These are phyloP conservation scores for Amauroascus verrucosus DNA, from an alignment of 2,329 filamentous ascomycete species.

Conservation along the genomic window DNA sequence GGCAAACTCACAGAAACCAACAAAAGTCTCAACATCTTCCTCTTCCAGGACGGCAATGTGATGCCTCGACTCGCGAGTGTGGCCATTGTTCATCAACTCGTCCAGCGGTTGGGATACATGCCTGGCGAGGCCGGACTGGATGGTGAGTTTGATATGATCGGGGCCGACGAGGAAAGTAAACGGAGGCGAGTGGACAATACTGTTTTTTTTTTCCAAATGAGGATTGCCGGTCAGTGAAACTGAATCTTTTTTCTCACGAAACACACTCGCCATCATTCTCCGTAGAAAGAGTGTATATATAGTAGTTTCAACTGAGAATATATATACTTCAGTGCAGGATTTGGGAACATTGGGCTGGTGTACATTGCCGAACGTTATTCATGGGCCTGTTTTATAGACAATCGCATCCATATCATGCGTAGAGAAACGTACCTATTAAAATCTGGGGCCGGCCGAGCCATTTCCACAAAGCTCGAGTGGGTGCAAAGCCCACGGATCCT, in stretches of 20 bases:
- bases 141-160: conserved; percentile 37
- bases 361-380: conserved; percentile 9
- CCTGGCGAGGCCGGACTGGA: conserved; percentile 38
- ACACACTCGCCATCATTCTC: conserved; percentile 9
- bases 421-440: conserved; percentile 26
- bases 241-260: conserved; percentile 3
- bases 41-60: conserved; percentile 37
- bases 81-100: conserved; percentile 38
- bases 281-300: not conserved
- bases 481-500: not conserved
- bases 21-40: conserved; percentile 41
- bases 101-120: conserved; percentile 37
- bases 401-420: not conserved
- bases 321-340: conserved; percentile 13
- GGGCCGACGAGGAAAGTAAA: conserved; percentile 41
- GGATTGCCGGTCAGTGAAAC: conserved; percentile 6
- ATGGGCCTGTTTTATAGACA: not conserved
- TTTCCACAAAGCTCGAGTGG: not conserved
- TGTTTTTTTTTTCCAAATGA: conserved; percentile 19
- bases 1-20: conserved; percentile 41
- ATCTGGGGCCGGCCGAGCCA: conserved; percentile 21
- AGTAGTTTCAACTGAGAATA: conserved; percentile 9
- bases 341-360: conserved; percentile 8
- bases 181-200: conserved; percentile 36
- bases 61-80: conserved; percentile 37